Percentiles rank a stretch among this genome's conserved stretches.
Evolutionary conservation across 495 filamentous ascomycete species (phyloP).

Genomic region (Daldinia concentrica): DNA sequence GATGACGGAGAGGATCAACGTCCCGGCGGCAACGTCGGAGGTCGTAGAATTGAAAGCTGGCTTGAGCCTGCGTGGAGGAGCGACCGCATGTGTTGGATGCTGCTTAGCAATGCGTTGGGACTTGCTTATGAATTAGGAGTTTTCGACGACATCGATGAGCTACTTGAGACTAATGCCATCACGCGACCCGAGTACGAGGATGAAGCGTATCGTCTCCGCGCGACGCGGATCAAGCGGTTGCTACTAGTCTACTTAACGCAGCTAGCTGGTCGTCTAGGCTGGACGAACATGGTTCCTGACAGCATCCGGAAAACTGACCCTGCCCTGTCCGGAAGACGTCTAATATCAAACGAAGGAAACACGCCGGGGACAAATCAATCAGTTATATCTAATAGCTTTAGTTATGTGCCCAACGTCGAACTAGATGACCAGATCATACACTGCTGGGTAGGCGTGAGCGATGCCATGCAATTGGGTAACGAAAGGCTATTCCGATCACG

Average conservation of each 20-base stretch:
- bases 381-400: conserved; percentile 61
- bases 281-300: conserved; percentile 91
- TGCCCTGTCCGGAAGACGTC: conserved; percentile 54
- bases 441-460: conserved; percentile 90
- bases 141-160: conserved; percentile 82
- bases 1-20: conserved; percentile 59
- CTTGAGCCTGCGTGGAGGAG: conserved; percentile 95
- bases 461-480: conserved; percentile 87
- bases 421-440: conserved; percentile 82
- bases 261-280: conserved; percentile 87
- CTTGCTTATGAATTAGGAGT: conserved; percentile 94
- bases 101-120: conserved; percentile 88
- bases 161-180: conserved; percentile 61
- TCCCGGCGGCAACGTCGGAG: conserved; percentile 63
- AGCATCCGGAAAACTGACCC: conserved; percentile 61
- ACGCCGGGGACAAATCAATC: conserved; percentile 65
- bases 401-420: conserved; percentile 66
- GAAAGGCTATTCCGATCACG: conserved; percentile 83
- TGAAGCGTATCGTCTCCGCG: conserved; percentile 79
- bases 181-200: conserved; percentile 68
- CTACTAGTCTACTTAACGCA: conserved; percentile 91
- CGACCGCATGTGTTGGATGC: conserved; percentile 98
- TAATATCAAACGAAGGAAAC: conserved; percentile 58
- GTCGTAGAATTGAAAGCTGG: conserved; percentile 88
- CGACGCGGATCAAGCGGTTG: conserved; percentile 81